Base-by-base conservation (phyloP, 257 asterid species). In the Solanum acaule region DNA sequence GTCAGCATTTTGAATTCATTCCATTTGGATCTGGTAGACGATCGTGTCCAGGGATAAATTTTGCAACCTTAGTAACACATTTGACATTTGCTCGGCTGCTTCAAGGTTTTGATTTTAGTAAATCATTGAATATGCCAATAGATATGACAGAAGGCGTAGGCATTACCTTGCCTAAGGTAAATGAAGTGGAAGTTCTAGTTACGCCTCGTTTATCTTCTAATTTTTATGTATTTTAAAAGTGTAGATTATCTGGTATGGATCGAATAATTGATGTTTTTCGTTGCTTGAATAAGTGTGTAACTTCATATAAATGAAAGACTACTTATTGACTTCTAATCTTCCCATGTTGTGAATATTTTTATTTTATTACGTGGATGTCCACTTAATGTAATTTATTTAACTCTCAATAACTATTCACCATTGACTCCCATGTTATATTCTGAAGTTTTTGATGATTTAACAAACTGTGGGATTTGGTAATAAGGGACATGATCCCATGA, bases 141-240 rank as follows among this genome's bases (percentile, higher is more conserved):
- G 94, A 93, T 86, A 91, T 94, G 95, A 84, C 87, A 5, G 94
- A 93, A 88, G 94, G 94, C 14, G 65, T 42, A 2, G 93, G 92
- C 23, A 87, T 93, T 14, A 90, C 93, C 15, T n/a, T 93, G 91
- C 92, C 91, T 4, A 93, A 90, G 83, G 89, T 63, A 11, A 89
- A 90, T 44, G 93, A 95, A 8, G 75, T 94, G 20, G 86, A 93
- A 56, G 89, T 90, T 4, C 11, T 92, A 6, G 61, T 94, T 12
- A 20, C 12, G 5, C 94, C 94, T 2, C 93, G 93, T 14, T 84
- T 92, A 59, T 31, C 87, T 31, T 49, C 87, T 31, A 27, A 8
- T 31, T 79, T 90, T 34, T 90, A 90, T 87, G 49, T 87, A 35
- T 10, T 37, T 84, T 44, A 9, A 44, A 23, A 75, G 34, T 77